Evolutionary conservation across 495 filamentous ascomycete genomes (phyloP), one percentile per base, ranked within the genome.

Genomic region (Cercophora newfieldiana): DNA sequence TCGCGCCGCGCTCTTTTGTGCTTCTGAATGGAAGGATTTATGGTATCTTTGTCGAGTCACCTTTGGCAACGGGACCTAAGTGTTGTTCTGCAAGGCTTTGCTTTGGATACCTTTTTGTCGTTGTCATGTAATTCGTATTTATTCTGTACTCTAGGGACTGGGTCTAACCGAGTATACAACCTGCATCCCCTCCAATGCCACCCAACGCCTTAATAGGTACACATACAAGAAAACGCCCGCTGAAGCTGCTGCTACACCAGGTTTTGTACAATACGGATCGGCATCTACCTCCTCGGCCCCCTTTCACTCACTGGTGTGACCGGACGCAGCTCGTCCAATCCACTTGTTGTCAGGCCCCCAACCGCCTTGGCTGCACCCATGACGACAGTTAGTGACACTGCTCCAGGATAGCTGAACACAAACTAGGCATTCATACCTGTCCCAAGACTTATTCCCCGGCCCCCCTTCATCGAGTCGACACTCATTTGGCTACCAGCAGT

Each of bases 371-470:
- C 57, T 60, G 31, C 33, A 57, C 37, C 2, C 28, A 44, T 37
- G 10, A 21, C 7, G 21, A 19, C 19, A 60, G 57, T 60, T 37
- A 60, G 57, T 26, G 47, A 16, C 8, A 24, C 50, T 53, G 2
- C 2, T 22, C 1, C 6, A 53, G 50, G 50, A 26, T 53, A 14
- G 10, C 50, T 53, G 37, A 44, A 44, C 37, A 44, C 10, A 44
- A 44, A 44, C 25, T 60, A 24, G 16, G 29, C 28, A 63, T 28
- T 69, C 67, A 50, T 66, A 72, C 67, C 66, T 16, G 72, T 66
- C 30, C 77, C 77, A 59, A 80, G 68, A 56, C 67, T 75, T 54
- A 80, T 80, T n/a, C 72, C 71, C 12, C 68, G 68, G 6, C 74
- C 71, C 14, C 63, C 59, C 47, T 68, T 75, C 67, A 71, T 71